These are phyloP conservation scores for Macroventuria anomochaeta DNA, from an alignment of 2,329 filamentous ascomycete genomes.

Conservation along the genomic window DNA sequence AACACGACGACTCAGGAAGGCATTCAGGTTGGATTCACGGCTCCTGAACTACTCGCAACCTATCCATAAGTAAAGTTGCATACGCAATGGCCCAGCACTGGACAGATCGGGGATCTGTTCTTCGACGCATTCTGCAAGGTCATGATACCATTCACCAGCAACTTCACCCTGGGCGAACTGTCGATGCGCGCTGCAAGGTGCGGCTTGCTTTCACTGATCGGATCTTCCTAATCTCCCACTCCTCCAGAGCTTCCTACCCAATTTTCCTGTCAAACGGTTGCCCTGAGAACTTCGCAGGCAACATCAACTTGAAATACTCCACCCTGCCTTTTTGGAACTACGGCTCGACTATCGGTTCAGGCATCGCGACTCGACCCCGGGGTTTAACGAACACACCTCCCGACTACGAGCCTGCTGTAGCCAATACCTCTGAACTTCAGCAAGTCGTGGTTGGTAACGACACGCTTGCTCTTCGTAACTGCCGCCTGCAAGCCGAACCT, in stretches of 20 bases:
- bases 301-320: constrained; percentile 60
- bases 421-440: constrained; percentile 15
- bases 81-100: constrained; percentile 52
- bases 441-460: neutral
- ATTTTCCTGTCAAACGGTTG: neutral
- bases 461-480: constrained; percentile 25
- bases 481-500: constrained; percentile 45
- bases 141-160: constrained; percentile 47
- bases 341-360: constrained; percentile 7
- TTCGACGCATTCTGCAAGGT: constrained; percentile 59
- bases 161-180: constrained; percentile 36
- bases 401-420: constrained; percentile 44
- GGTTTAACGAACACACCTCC: constrained; percentile 45
- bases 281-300: constrained; percentile 48
- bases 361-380: constrained; percentile 23
- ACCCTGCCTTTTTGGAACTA: constrained; percentile 58
- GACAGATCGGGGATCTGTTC: constrained; percentile 51
- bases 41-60: constrained; percentile 2
- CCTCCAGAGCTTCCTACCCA: constrained; percentile 54
- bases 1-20: constrained; percentile 1
- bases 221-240: constrained; percentile 58
- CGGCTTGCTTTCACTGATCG: constrained; percentile 53
- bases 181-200: constrained; percentile 48
- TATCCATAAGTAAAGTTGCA: constrained; percentile 52
- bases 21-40: constrained; percentile 11